Evolutionary conservation across 2,329 filamentous ascomycete species (phyloP), one percentile per base, ranked within the genome.

Genomic region (Geoglossum cookeanum): DNA sequence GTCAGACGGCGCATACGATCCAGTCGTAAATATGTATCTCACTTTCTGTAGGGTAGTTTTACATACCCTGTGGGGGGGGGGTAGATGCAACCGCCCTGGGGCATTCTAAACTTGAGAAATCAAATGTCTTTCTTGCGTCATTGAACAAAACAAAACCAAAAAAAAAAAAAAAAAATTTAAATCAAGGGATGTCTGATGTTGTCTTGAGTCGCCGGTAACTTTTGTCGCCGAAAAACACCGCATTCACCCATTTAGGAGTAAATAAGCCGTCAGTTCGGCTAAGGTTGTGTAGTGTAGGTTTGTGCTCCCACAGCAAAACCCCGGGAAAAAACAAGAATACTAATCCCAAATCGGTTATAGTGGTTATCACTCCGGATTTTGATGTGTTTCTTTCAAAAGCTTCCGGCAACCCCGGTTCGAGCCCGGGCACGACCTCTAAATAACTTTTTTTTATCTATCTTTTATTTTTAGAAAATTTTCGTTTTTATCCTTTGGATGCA

Each of bases 281-380:
- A 53, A 53, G 49, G 49, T 53, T 53, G 49, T 53, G 49, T 53
- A 53, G 49, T 53, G 49, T 53, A 53, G 49, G 49, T 53, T 35
- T 3, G 42, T 45, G n/a, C 5, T 22, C 22, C 15, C 42, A 3
- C 4, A 17, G 4, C 4, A 32, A 51, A 51, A 27, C 33, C 48
- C 8, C 30, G 4, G 27, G 15, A 2, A 32, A 32, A 22, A 17
- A 11, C 30, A 22, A 22, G 35, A 17, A 53, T 35, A 27, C 44
- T 48, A 55, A 55, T 42, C 44, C 39, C n/a, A 22, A 53, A 17
- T 17, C 8, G 55, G 22, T 22, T 55, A 30, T 30, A 57, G 55
- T 49, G 55, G 55, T 57, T 57, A 57, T 48, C 55, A 57, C 55
- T 57, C 47, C 55, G 47, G 55, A 57, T 57, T 57, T 57, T 57